phyloP scores from a whole-genome alignment of 2,329 filamentous ascomycete genomes.

The Colletotrichum tamarilloi region DNA sequence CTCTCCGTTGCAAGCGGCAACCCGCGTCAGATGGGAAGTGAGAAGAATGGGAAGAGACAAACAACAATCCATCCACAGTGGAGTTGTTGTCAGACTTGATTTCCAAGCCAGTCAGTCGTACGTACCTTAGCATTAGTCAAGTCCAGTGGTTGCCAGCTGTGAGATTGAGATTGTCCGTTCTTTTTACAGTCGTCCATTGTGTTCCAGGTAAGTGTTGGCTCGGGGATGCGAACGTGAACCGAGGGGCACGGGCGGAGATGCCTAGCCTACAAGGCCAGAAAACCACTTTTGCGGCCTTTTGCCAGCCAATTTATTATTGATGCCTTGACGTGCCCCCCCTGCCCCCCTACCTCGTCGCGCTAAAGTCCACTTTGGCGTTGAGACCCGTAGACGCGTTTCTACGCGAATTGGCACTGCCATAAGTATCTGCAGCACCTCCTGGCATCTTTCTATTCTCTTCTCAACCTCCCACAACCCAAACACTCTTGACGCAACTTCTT shows the following conservation, averaged over 20 bases:
- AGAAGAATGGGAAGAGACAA: constrained; percentile 3
- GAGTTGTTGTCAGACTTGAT: constrained; percentile 23
- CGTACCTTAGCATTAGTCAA: constrained; percentile 21
- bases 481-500: constrained; percentile 8
- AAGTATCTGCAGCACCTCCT: constrained; percentile 36
- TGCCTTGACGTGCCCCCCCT: constrained; percentile 33
- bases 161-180: neutral
- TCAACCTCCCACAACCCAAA: constrained; percentile 28
- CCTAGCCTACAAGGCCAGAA: constrained; percentile 5
- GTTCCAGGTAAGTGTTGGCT: constrained; percentile 26
- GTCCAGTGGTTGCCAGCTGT: constrained; percentile 21
- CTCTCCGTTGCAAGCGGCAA: constrained; percentile 22
- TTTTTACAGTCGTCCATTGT: neutral
- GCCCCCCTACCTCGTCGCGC: constrained; percentile 29
- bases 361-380: constrained; percentile 33
- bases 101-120: constrained; percentile 12
- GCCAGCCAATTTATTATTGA: constrained; percentile 30
- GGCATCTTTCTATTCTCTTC: neutral
- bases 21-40: neutral
- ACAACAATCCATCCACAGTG: constrained; percentile 16
- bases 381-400: constrained; percentile 25
- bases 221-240: constrained; percentile 34
- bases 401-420: constrained; percentile 33
- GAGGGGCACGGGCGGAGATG: constrained; percentile 32
- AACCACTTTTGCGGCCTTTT: neutral